These are phyloP conservation scores for Trichosporon ovoides DNA, from an alignment of 1,284 basidiomycete genomes.

Conservation along the genomic window DNA sequence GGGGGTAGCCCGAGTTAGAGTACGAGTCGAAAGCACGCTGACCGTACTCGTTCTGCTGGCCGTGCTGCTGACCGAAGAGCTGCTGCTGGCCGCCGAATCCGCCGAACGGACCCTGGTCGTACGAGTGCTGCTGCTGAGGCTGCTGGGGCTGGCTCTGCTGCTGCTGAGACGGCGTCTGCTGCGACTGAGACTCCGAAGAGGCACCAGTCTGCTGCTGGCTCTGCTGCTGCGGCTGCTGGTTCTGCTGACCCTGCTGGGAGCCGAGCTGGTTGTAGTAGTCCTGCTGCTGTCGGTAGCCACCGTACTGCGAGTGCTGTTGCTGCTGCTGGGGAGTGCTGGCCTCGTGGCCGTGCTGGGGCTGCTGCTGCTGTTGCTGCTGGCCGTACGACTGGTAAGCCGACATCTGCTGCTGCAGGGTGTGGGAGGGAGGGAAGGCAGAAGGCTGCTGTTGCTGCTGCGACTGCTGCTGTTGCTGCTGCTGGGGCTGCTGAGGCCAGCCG, in stretches of 20 bases:
- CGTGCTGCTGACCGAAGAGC: slow-evolving; percentile 19
- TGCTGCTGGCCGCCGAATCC: slow-evolving; percentile 19
- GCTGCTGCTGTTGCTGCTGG: slow-evolving; percentile 29
- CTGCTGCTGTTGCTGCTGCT: slow-evolving; percentile 16
- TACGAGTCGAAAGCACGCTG: slow-evolving; percentile 46
- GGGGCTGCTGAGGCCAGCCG: slow-evolving; percentile 10
- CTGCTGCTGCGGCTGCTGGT: slow-evolving; percentile 22
- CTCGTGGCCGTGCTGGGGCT: slow-evolving; percentile 22
- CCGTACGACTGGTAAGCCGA: slow-evolving; percentile 36
- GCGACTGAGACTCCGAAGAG: slow-evolving; percentile 12
- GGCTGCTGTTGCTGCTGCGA: slow-evolving; percentile 17
- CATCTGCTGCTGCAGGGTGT: slow-evolving; percentile 38
- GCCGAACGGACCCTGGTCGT: slow-evolving; percentile 19
- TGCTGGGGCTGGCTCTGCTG: slow-evolving; percentile 30
- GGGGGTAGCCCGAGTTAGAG: slow-evolving; percentile 43
- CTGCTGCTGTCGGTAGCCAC: slow-evolving; percentile 29
- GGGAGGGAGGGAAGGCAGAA: slow-evolving; percentile 32
- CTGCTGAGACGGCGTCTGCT: slow-evolving; percentile 22
- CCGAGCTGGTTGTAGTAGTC: slow-evolving; percentile 31
- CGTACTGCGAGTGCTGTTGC: slow-evolving; percentile 26
- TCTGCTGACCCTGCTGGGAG: slow-evolving; percentile 26
- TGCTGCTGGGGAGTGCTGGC: slow-evolving; percentile 26
- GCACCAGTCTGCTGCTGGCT: slow-evolving; percentile 25
- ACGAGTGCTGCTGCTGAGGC: slow-evolving; percentile 29
- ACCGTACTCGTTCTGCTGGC: slow-evolving; percentile 22